Evolutionary conservation across 495 filamentous ascomycete genomes (phyloP), one percentile per base, ranked within the genome.

Genomic region (Neurospora tetrasperma): DNA sequence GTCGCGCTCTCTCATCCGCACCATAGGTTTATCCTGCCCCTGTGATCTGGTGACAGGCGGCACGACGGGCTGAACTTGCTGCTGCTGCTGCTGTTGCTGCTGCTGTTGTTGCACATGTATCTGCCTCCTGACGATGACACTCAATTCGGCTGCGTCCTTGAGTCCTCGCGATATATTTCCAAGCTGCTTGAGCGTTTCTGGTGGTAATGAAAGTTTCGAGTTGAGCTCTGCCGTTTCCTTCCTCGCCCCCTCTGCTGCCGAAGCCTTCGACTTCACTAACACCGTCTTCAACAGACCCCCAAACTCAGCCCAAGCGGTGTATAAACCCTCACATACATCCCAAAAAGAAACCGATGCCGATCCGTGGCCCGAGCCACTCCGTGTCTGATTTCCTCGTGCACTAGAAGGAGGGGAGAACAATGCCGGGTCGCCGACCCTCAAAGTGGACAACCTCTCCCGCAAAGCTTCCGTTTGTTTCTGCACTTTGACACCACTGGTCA

Each of bases 381-480:
- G 54, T 38, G 27, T 27, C 7, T 35, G 54, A 18, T 7, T 18
- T 66, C 0, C 54, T 2, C 54, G 54, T 7, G 48, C 11, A 14
- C 11, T 11, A 2, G 48, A 20, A 7, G 54, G 54, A 66, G 54
- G 54, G 3, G 27, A 66, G 27, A 66, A 66, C 3, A 91, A 84
- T 31, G 86, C 87, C n/a, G 90, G 91, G 68, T 96, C 92, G 73
- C 92, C 92, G 35, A 95, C 81, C 79, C 91, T 91, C 80, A 94
- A 90, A 62, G 83, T 85, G 7, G 88, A 89, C 4, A 97, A 83
- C 11, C 90, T 86, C 20, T 82, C 82, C 71, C 88, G 87, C 8
- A 97, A 81, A 3, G 84, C 80, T 74, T 91, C 87, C 3, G 88
- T 89, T 43, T 89, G 85, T 38, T 87, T 85, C 35, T 89, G 79